A percentile compares a stretch with the other conserved stretches of the same genome.
phyloP scores from a whole-genome alignment of 164 flowering plant species.

The Chimonanthus praecox region DNA sequence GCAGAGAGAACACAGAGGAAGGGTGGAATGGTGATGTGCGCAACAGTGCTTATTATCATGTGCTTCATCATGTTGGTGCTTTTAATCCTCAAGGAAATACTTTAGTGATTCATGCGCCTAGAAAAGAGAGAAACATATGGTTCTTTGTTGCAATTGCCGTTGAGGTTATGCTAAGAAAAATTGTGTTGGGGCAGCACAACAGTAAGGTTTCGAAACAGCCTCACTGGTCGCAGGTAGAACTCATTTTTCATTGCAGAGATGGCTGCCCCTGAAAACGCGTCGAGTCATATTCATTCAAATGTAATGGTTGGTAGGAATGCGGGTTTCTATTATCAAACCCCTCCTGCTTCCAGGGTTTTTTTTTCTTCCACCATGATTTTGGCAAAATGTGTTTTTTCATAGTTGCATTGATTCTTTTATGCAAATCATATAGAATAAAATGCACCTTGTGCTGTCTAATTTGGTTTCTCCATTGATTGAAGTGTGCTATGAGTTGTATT shows the following conservation, averaged over 20 bases:
- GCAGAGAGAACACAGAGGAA: constrained; percentile 83
- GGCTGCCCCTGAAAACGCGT: not conserved
- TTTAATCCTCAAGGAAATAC: constrained; percentile 63
- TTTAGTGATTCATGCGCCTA: constrained; percentile 36
- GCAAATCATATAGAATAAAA: constrained; percentile 2
- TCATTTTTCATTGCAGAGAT: not conserved
- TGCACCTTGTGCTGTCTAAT: not conserved
- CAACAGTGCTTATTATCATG: constrained; percentile 75
- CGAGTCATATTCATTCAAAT: constrained; percentile 6
- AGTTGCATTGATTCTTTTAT: constrained; percentile 1
- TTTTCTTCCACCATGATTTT: not conserved
- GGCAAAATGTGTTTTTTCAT: not conserved
- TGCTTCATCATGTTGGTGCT: constrained; percentile 87
- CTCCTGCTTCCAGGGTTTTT: not conserved
- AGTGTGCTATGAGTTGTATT: not conserved
- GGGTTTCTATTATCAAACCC: constrained; percentile 1
- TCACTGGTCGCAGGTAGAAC: not conserved
- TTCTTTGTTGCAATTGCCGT: not conserved
- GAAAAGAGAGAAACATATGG: not conserved
- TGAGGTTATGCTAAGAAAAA: not conserved
- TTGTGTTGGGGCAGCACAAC: not conserved
- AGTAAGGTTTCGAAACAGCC: not conserved
- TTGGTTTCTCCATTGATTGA: not conserved
- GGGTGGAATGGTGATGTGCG: constrained; percentile 95
- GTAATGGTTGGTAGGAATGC: not conserved